These are phyloP conservation scores for Beauveria sp. DNA, from an alignment of 2,329 filamentous ascomycete species.

Conservation along the genomic window DNA sequence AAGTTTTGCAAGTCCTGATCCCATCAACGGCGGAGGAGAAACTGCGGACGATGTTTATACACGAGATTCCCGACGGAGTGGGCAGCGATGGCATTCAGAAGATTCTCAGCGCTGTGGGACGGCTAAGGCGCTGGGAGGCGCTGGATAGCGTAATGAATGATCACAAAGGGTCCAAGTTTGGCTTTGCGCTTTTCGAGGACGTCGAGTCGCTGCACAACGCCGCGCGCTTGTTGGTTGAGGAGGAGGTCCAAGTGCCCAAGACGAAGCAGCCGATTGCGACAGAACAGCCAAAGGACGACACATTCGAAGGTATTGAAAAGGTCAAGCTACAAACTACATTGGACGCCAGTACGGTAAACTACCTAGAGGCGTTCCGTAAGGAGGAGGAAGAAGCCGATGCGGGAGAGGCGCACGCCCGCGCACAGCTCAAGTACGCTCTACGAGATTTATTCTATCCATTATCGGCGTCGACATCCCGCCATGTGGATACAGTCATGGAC, in stretches of 20 bases:
- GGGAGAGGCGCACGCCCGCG: conserved; percentile 63
- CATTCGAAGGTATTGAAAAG: conserved; percentile 56
- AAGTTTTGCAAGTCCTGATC: conserved; percentile 60
- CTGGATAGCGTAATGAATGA: conserved; percentile 54
- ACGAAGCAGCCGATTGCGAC: conserved; percentile 59
- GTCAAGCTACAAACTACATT: conserved; percentile 65
- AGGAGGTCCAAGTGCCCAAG: conserved; percentile 74
- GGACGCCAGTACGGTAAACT: conserved; percentile 75
- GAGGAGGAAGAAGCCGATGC: conserved; percentile 56
- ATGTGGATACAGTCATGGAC: conserved; percentile 64
- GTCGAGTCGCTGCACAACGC: conserved; percentile 79
- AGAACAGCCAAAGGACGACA: conserved; percentile 35
- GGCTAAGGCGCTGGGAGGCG: conserved; percentile 77
- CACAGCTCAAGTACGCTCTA: conserved; percentile 60
- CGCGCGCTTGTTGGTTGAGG: conserved; percentile 73
- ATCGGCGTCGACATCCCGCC: conserved; percentile 42
- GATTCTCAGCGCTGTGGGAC: conserved; percentile 69
- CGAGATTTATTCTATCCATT: conserved; percentile 65
- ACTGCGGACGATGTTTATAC: conserved; percentile 81
- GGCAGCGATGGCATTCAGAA: conserved; percentile 69
- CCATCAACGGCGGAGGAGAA: conserved; percentile 88
- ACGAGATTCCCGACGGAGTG: conserved; percentile 72
- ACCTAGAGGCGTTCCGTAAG: conserved; percentile 69
- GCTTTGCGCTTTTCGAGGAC: conserved; percentile 93
- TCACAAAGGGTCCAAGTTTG: conserved; percentile 78